Evolutionary conservation across 495 filamentous ascomycete species (phyloP), one percentile per base, ranked within the genome.

Genomic region (Extremus antarcticus): DNA sequence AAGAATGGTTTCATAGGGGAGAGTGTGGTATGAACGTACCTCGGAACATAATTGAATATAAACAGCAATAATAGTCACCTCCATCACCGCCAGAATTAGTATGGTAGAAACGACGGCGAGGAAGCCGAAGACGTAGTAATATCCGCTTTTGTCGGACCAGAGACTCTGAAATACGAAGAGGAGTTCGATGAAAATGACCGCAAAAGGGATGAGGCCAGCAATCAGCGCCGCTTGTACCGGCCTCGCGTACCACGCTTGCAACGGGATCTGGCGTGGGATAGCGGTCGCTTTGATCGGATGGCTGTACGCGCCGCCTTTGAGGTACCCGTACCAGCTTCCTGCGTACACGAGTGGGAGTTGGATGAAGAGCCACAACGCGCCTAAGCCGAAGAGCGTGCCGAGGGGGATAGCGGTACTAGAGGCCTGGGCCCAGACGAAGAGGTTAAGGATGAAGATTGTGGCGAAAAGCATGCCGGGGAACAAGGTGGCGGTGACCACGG

Each of bases 91-190:
- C 20, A 94, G 68, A 13, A 92, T 75, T 16, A 90, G 70, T 39
- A 96, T 87, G 0, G 81, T 69, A 20, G 73, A 80, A 24, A 94
- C 86, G 16, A 88, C 80, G 19, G 81, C 84, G 51, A 94, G 67
- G 74, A 94, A 96, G 9, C 90, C 90, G 69, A 94, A 95, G 39
- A 96, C 82, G 68, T 96, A 96, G 67, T 95, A 95, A 64, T 94
- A 96, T 13, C 87, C 87, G 63, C 82, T 88, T 72, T 95, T 95
- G 64, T 95, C 89, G 66, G 88, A 85, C 88, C 89, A 95, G 11
- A 95, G 64, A 54, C 84, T 90, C 67, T 87, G 86, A 66, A 96
- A 96, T 25, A 96, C 83, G 71, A 92, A 96, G 25, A 94, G 76
- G 7, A 95, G 76, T 69, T 96, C 90, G 62, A 95, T 90, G 65